Conservation (phyloP, 805 yeast genomes). For the Lipomyces kockii region DNA sequence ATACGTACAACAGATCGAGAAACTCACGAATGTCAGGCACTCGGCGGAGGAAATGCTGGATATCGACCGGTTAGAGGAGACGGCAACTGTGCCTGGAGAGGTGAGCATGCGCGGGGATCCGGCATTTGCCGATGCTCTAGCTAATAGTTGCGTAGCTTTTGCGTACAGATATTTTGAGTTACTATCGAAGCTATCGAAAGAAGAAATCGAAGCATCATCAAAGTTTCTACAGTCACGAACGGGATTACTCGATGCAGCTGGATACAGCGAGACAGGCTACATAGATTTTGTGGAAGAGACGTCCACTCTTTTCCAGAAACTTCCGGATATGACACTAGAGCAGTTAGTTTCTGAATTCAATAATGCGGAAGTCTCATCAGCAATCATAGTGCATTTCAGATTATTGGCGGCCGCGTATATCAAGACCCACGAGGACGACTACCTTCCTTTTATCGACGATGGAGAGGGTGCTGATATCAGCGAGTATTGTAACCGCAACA, state of each 20-base stretch:
- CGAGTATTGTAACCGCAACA: conserved; percentile 36
- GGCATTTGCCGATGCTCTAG: not conserved
- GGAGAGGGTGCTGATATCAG: conserved; percentile 34
- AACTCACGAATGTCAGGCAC: conserved; percentile 14
- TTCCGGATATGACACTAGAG: conserved; percentile 18
- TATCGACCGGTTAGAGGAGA: conserved; percentile 38
- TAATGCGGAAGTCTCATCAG: conserved; percentile 37
- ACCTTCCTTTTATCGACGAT: conserved; percentile 34
- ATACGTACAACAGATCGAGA: not conserved
- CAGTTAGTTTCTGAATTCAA: conserved; percentile 29
- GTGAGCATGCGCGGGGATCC: conserved; percentile 9
- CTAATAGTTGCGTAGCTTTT: conserved; percentile 27
- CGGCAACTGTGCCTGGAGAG: conserved; percentile 40
- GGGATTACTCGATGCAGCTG: conserved; percentile 32
- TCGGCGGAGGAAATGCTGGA: conserved; percentile 22
- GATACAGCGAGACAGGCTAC: conserved; percentile 36
- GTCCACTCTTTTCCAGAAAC: conserved; percentile 18
- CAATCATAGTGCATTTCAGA: conserved; percentile 37
- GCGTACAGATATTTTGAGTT: conserved; percentile 34
- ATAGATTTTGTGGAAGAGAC: conserved; percentile 36
- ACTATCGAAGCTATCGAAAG: conserved; percentile 10
- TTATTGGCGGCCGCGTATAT: conserved; percentile 38
- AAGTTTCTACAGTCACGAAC: conserved; percentile 12
- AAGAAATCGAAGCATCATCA: conserved; percentile 10
- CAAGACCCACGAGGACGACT: conserved; percentile 36